Evolutionary conservation across 768 basidiomycete genomes (phyloP).

Genomic region (Strobilomyces confusus): DNA sequence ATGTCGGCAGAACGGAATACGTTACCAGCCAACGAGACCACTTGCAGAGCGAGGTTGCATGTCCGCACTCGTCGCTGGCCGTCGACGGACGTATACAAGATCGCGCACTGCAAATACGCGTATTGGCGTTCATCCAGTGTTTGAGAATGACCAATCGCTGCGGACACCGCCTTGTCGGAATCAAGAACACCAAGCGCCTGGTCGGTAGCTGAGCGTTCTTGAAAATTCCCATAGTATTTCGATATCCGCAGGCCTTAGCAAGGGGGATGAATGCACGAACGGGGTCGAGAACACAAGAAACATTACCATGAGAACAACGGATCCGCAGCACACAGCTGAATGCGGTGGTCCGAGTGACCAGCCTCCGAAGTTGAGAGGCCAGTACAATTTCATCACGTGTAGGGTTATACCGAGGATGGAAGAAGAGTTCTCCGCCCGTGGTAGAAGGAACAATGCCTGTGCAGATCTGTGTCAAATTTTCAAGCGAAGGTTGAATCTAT

Average conservation of each 20-base stretch:
- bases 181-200: constrained; percentile 77
- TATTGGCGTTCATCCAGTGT: constrained; percentile 66
- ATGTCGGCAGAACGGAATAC: constrained; percentile 91
- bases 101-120: constrained; percentile 81
- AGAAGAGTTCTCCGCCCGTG: constrained; percentile 90
- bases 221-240: constrained; percentile 71
- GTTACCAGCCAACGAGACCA: constrained; percentile 81
- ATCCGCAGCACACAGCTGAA: constrained; percentile 81
- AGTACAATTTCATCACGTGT: constrained; percentile 61
- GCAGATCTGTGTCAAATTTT: constrained; percentile 3
- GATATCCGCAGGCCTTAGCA: constrained; percentile 57
- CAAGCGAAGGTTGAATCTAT: constrained; percentile 2
- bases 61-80: constrained; percentile 84
- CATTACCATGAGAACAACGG: constrained; percentile 78
- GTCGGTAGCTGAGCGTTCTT: constrained; percentile 63
- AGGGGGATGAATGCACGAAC: constrained; percentile 6
- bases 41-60: constrained; percentile 80
- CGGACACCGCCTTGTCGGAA: constrained; percentile 75
- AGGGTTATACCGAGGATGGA: constrained; percentile 84
- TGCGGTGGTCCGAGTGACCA: constrained; percentile 65
- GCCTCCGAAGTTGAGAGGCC: constrained; percentile 68
- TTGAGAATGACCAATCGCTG: constrained; percentile 68
- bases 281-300: background rate
- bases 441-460: constrained; percentile 60
- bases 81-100: constrained; percentile 73